Conservation (phyloP, 1,284 basidiomycete species). For the Fistulinella cinereoalba region DNA sequence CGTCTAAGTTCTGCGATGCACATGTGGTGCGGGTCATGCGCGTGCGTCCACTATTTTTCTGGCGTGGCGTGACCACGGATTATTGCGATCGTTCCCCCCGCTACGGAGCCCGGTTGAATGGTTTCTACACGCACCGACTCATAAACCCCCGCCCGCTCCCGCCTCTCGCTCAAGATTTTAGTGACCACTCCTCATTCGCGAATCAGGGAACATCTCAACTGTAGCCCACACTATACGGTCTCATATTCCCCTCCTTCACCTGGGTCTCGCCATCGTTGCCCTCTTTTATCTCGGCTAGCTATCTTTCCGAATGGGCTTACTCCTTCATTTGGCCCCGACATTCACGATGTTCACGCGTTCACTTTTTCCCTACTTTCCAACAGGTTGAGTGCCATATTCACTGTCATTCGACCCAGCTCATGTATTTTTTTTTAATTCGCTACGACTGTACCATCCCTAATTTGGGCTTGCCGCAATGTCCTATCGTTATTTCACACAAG, state of each 20-base stretch:
- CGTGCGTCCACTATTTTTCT: constrained; percentile 11
- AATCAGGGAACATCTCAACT: too few species aligned
- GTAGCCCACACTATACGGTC: too few species aligned
- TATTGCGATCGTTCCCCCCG: not conserved
- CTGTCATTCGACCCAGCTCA: constrained; percentile 1
- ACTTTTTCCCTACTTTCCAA: too few species aligned
- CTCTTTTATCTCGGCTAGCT: too few species aligned
- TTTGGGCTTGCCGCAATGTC: constrained; percentile 6
- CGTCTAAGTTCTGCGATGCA: constrained; percentile 10
- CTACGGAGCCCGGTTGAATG: not conserved
- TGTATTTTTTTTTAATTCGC: not conserved
- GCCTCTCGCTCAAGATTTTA: too few species aligned
- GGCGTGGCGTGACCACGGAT: constrained; percentile 1
- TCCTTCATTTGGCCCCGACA: too few species aligned
- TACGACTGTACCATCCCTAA: not conserved
- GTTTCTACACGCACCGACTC: constrained; percentile 8
- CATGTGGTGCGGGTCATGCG: constrained; percentile 17
- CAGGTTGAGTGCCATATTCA: not conserved
- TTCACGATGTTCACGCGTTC: too few species aligned
- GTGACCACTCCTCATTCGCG: too few species aligned
- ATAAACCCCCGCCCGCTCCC: not conserved
- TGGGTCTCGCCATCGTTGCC: too few species aligned
- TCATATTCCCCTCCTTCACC: too few species aligned
- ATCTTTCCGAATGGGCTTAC: too few species aligned
- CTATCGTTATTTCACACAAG: not conserved